Evolutionary conservation across 2,329 filamentous ascomycete genomes (phyloP).

Genomic region (Fusarium tupiense): DNA sequence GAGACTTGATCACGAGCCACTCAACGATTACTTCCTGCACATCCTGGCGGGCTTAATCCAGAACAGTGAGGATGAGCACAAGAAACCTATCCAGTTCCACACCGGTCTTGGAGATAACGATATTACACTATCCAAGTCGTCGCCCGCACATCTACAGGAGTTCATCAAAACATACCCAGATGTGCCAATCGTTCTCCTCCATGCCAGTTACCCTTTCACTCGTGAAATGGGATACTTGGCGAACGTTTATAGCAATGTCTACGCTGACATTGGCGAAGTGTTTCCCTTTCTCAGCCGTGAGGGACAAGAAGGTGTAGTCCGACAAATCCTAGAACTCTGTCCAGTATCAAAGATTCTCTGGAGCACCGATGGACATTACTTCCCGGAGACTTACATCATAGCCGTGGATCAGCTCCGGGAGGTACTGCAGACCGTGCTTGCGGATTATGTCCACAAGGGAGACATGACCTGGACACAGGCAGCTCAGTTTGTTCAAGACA

Average conservation of each 20-base stretch:
- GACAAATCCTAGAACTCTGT: slow-evolving; percentile 78
- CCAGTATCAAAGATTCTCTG: slow-evolving; percentile 81
- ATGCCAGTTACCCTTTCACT: slow-evolving; percentile 84
- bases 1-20: slow-evolving; percentile 67
- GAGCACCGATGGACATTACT: slow-evolving; percentile 83
- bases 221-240: slow-evolving; percentile 83
- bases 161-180: slow-evolving; percentile 75
- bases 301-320: slow-evolving; percentile 76
- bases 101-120: slow-evolving; percentile 86
- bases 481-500: slow-evolving; percentile 69
- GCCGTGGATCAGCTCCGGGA: slow-evolving; percentile 78
- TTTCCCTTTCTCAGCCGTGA: slow-evolving; percentile 82
- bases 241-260: slow-evolving; percentile 80
- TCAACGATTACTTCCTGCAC: slow-evolving; percentile 78
- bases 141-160: slow-evolving; percentile 78
- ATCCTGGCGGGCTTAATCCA: slow-evolving; percentile 68
- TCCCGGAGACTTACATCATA: slow-evolving; percentile 80
- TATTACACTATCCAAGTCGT: slow-evolving; percentile 74
- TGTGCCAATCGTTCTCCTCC: slow-evolving; percentile 80
- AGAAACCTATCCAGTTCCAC: slow-evolving; percentile 85
- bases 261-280: slow-evolving; percentile 83
- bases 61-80: slow-evolving; percentile 52
- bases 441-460: slow-evolving; percentile 71
- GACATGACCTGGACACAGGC: slow-evolving; percentile 71
- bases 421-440: slow-evolving; percentile 73